Evolutionary conservation across 2,329 filamentous ascomycete species (phyloP).

Genomic region (Fusarium sp.): DNA sequence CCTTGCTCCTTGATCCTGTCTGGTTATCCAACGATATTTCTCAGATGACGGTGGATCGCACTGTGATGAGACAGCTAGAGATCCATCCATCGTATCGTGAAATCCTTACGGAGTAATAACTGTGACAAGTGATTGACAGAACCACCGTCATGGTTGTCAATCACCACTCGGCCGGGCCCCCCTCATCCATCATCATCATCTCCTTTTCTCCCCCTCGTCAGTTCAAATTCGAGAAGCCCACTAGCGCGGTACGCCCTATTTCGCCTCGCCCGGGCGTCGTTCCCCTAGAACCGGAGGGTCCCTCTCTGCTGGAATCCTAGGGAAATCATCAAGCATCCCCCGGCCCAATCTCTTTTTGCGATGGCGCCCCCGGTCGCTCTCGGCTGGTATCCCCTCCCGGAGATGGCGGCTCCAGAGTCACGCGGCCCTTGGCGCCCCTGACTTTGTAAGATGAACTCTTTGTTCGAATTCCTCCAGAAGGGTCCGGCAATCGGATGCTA

Average conservation of each 20-base stretch:
- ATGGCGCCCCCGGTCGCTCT: slow-evolving; percentile 23
- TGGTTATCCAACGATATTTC: neutral
- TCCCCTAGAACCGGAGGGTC: slow-evolving; percentile 8
- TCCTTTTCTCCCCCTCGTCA: slow-evolving; percentile 25
- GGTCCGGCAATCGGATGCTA: slow-evolving; percentile 30
- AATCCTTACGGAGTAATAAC: neutral
- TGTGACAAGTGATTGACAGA: neutral
- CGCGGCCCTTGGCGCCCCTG: slow-evolving; percentile 36
- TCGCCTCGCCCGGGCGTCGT: slow-evolving; percentile 20
- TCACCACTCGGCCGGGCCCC: slow-evolving; percentile 2
- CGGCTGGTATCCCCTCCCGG: slow-evolving; percentile 16
- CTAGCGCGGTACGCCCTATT: slow-evolving; percentile 26
- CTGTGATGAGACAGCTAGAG: neutral
- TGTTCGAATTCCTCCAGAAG: slow-evolving; percentile 38
- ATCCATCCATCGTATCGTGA: slow-evolving; percentile 1
- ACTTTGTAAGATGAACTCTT: slow-evolving; percentile 30
- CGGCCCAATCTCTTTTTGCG: slow-evolving; percentile 32
- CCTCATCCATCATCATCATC: slow-evolving; percentile 3
- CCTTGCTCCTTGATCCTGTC: neutral
- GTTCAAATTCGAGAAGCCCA: slow-evolving; percentile 43
- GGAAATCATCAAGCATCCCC: slow-evolving; percentile 27
- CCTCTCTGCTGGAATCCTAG: slow-evolving; percentile 18
- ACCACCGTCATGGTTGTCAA: neutral
- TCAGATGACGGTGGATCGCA: slow-evolving; percentile 4
- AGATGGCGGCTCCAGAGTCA: slow-evolving; percentile 46